phyloP scores from a whole-genome alignment of 2,329 filamentous ascomycete genomes.

The Colletotrichum sp. region DNA sequence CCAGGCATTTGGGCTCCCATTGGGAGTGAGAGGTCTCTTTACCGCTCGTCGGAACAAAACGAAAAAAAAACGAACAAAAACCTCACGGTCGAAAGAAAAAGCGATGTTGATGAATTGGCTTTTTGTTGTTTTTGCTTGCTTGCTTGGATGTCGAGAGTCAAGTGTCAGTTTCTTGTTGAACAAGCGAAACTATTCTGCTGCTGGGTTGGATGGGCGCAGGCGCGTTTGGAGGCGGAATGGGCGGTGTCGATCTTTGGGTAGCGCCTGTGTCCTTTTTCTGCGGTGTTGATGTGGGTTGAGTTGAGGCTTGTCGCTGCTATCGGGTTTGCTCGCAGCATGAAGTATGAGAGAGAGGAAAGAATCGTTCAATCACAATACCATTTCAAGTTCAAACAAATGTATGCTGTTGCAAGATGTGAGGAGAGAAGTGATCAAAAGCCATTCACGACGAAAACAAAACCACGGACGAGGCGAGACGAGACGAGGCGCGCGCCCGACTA shows the following conservation, averaged over 20 bases:
- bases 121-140: no score
- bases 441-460: not conserved
- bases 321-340: not conserved
- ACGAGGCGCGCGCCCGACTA: not conserved
- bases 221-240: not conserved
- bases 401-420: not conserved
- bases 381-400: not conserved
- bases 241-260: not conserved
- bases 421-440: not conserved
- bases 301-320: not conserved
- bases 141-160: not conserved
- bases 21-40: not conserved
- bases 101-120: not conserved
- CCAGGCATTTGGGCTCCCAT: no score
- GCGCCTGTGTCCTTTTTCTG: not conserved
- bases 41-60: not conserved
- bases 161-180: not conserved
- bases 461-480: not conserved
- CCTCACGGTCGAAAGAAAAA: not conserved
- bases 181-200: not conserved
- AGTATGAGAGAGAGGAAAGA: not conserved
- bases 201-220: not conserved
- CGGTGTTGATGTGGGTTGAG: not conserved
- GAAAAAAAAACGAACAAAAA: not conserved
- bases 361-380: not conserved